These are phyloP conservation scores for Solanum clarkiae DNA, from an alignment of 257 asterid species.

Conservation along the genomic window DNA sequence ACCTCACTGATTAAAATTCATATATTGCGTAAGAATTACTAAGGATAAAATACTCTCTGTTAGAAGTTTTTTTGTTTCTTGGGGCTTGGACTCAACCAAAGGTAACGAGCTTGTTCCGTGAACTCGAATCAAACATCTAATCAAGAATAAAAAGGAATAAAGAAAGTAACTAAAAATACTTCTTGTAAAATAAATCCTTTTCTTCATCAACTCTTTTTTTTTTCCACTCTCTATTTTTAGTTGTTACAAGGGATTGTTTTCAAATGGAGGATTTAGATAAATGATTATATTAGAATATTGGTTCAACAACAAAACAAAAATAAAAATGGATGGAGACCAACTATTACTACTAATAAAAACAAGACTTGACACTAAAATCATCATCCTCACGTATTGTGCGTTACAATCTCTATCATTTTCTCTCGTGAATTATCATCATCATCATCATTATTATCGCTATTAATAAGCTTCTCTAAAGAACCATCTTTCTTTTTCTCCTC, in stretches of 20 bases:
- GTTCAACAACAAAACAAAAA: not conserved
- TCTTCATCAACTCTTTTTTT: not conserved
- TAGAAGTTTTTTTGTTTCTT: not conserved
- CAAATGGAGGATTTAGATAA: not conserved
- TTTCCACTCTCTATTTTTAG: not conserved
- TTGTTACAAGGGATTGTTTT: not conserved
- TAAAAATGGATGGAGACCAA: not conserved
- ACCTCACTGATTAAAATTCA: not conserved
- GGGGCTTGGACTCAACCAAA: not conserved
- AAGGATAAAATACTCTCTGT: not conserved
- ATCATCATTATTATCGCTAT: not conserved
- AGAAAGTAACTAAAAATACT: not conserved
- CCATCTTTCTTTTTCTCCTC: not conserved
- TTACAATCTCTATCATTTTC: conserved; percentile 13
- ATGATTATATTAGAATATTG: not conserved
- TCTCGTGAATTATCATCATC: not conserved
- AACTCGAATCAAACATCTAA: not conserved
- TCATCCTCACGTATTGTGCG: not conserved
- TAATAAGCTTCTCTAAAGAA: not conserved
- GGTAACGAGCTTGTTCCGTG: too few relatives aligned
- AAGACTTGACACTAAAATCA: not conserved
- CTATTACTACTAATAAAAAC: not conserved
- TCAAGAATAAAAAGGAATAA: not conserved
- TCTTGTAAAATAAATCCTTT: not conserved
- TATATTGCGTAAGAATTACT: not conserved